Evolutionary conservation across 2,329 filamentous ascomycete genomes (phyloP).

Genomic region (Hypoxylon sp.): DNA sequence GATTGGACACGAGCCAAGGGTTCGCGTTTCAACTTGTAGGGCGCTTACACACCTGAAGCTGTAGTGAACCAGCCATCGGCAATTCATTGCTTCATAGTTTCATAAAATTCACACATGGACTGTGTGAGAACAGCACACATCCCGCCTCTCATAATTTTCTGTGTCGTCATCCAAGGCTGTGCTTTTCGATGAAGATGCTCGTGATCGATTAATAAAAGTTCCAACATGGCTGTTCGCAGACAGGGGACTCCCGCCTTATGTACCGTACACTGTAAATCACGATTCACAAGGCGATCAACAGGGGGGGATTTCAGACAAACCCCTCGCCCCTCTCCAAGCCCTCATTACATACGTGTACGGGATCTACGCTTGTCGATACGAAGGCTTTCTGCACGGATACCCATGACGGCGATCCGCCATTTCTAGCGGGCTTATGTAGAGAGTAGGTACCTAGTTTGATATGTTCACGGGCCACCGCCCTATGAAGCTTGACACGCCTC

Average conservation of each 20-base stretch:
- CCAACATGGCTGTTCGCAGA: constrained; percentile 21
- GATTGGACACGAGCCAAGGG: constrained; percentile 47
- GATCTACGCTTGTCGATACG: constrained; percentile 43
- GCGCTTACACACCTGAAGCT: constrained; percentile 43
- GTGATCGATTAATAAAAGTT: constrained; percentile 28
- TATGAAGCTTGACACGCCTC: constrained; percentile 27
- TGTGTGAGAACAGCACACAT: constrained; percentile 14
- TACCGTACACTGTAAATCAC: constrained; percentile 37
- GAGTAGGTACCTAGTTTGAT: constrained; percentile 1
- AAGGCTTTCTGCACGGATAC: constrained; percentile 29
- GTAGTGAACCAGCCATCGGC: constrained; percentile 26
- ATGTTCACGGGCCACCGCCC: constrained; percentile 40
- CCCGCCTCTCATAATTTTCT: constrained; percentile 28
- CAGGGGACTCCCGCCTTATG: constrained; percentile 37
- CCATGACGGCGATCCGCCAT: constrained; percentile 41
- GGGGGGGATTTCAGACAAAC: constrained; percentile 39
- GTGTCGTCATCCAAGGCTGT: constrained; percentile 29
- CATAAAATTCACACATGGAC: constrained; percentile 28
- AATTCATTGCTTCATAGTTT: constrained; percentile 37
- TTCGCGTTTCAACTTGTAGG: constrained; percentile 48
- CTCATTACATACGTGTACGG: constrained; percentile 31
- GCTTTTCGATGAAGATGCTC: constrained; percentile 26
- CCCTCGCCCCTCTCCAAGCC: constrained; percentile 30
- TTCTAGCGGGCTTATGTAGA: constrained; percentile 20
- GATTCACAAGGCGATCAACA: constrained; percentile 44